These are phyloP conservation scores for Mucor circinelloides DNA, from an alignment of 371 early-diverging fungal species.

Conservation along the genomic window DNA sequence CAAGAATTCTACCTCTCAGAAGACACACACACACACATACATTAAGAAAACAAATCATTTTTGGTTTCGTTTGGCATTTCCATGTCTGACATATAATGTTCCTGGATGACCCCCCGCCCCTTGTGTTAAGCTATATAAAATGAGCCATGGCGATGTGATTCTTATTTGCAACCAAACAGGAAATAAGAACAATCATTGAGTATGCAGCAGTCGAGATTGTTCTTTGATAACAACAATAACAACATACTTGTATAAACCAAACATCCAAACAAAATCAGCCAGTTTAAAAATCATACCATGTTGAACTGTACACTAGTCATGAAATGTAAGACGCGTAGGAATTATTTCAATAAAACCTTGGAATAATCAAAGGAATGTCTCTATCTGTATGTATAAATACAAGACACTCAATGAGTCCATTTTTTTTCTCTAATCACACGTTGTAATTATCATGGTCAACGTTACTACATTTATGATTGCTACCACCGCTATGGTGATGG, in stretches of 20 bases:
- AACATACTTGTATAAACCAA: background rate
- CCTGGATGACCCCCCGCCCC: too few relatives aligned
- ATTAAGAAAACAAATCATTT: too few relatives aligned
- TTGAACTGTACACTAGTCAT: background rate
- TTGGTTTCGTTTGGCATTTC: too few relatives aligned
- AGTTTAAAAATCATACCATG: background rate
- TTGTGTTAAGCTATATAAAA: too few relatives aligned
- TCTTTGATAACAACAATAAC: background rate
- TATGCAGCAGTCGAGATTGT: background rate
- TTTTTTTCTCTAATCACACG: background rate
- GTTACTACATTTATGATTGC: conserved; percentile 13
- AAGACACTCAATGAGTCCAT: background rate
- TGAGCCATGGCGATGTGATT: too few relatives aligned
- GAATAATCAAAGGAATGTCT: background rate
- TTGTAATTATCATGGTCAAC: conserved; percentile 3
- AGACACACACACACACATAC: too few relatives aligned
- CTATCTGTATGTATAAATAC: background rate
- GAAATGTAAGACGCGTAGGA: background rate
- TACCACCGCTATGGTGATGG: conserved; percentile 8
- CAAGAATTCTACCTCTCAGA: too few relatives aligned
- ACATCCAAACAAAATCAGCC: background rate
- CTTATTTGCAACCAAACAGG: too few relatives aligned
- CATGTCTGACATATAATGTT: too few relatives aligned
- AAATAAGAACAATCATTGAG: background rate
- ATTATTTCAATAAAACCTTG: background rate